Evolutionary conservation across 192 early-diverging fungal species (phyloP).

Genomic region (Entomortierella lignicola): DNA sequence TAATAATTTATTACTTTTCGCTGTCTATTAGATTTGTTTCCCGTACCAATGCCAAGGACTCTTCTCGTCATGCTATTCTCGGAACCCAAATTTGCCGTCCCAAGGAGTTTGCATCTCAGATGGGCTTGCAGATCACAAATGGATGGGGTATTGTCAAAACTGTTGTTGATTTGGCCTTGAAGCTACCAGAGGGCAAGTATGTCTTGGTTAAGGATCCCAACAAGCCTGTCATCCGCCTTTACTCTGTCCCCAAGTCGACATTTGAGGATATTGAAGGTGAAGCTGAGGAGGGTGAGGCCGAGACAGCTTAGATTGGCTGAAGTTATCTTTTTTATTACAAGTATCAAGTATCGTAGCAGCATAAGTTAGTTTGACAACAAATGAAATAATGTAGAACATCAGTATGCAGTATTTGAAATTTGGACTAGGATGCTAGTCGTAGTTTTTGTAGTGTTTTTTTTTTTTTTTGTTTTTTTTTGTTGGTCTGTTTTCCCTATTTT

Average conservation of each 20-base stretch:
- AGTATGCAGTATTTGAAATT: too few species aligned
- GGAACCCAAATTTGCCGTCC: conserved; percentile 90
- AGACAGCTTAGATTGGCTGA: conserved; percentile 51
- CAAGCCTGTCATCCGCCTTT: conserved; percentile 88
- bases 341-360: too few species aligned
- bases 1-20: background rate
- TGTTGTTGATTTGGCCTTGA: conserved; percentile 87
- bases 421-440: too few species aligned
- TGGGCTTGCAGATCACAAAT: conserved; percentile 85
- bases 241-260: conserved; percentile 78
- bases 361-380: too few species aligned
- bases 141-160: conserved; percentile 98
- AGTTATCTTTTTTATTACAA: too few species aligned
- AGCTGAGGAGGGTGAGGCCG: conserved; percentile 56
- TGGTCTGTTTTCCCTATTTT: too few species aligned
- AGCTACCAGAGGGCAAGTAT: conserved; percentile 94
- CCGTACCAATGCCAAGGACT: conserved; percentile 81
- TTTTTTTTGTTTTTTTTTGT: too few species aligned
- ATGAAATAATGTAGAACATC: conserved; percentile 1
- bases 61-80: conserved; percentile 83
- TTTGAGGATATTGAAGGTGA: conserved; percentile 69
- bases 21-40: conserved; percentile 67
- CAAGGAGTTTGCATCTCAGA: conserved; percentile 88
- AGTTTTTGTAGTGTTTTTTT: too few species aligned
- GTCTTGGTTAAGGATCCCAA: conserved; percentile 97